Conservation (phyloP, 2,329 filamentous ascomycete genomes). For the Neurospora sp. region DNA sequence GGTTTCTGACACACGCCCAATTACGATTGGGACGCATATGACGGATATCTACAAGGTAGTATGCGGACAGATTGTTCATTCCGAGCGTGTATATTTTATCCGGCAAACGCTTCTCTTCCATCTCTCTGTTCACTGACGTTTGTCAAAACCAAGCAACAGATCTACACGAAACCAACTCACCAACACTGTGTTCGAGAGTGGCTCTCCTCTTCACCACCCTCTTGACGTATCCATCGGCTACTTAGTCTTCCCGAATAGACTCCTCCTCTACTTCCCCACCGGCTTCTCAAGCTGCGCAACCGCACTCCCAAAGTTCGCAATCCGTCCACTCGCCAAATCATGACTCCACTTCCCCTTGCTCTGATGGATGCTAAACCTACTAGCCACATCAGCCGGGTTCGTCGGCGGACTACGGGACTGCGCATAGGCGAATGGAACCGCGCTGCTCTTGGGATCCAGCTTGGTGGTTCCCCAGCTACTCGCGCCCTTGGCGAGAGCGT, state of each 20-base stretch:
- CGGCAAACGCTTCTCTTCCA: background rate
- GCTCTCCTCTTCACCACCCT: too few relatives aligned
- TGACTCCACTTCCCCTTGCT: constrained; percentile 17
- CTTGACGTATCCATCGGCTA: too few relatives aligned
- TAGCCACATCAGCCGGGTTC: constrained; percentile 18
- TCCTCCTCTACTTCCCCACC: too few relatives aligned
- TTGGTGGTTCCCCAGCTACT: constrained; percentile 23
- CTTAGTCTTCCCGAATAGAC: too few relatives aligned
- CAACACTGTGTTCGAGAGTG: background rate
- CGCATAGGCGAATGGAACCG: constrained; percentile 18
- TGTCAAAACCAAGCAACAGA: background rate
- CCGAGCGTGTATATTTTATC: background rate
- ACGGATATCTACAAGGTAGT: background rate
- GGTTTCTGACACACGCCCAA: background rate
- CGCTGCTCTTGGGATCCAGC: constrained; percentile 18
- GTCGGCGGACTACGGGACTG: constrained; percentile 13
- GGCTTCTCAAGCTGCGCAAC: constrained; percentile 2
- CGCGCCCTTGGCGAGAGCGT: constrained; percentile 28
- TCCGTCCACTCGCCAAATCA: constrained; percentile 19
- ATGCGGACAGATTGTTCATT: background rate
- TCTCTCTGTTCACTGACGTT: background rate
- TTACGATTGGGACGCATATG: background rate
- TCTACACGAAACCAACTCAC: background rate
- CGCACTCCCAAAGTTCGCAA: constrained; percentile 19
- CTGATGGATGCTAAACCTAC: constrained; percentile 21